Conservation (phyloP, 2,329 filamentous ascomycete species). For the Aaosphaeria arxii region DNA sequence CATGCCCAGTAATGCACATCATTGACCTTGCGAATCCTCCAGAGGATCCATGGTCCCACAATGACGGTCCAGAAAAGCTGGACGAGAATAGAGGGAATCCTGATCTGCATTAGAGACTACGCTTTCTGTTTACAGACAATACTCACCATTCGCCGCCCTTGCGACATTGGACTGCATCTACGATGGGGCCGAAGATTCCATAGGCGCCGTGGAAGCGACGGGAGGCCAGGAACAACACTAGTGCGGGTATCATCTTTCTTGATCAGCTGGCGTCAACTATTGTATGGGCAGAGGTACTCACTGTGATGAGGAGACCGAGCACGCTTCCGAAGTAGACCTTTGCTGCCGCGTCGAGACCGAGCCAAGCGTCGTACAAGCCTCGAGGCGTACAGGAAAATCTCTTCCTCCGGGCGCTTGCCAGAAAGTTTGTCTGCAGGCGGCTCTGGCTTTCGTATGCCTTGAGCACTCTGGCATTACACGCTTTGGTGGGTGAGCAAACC, state of each 20-base stretch:
- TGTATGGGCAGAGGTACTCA: constrained; percentile 11
- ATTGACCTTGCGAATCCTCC: constrained; percentile 36
- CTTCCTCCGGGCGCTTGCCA: constrained; percentile 33
- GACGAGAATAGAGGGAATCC: constrained; percentile 35
- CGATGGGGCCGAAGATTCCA: constrained; percentile 53
- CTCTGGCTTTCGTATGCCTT: constrained; percentile 35
- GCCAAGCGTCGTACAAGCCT: constrained; percentile 29
- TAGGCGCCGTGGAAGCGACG: constrained; percentile 59
- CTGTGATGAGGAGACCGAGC: constrained; percentile 26
- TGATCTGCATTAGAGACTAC: constrained; percentile 3
- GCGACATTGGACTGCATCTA: constrained; percentile 43
- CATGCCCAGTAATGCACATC: constrained; percentile 39
- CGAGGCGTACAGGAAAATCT: constrained; percentile 24
- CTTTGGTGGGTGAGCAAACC: constrained; percentile 3
- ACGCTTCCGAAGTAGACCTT: constrained; percentile 33
- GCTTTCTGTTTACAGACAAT: not conserved
- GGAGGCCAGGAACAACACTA: constrained; percentile 62
- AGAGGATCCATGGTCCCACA: constrained; percentile 36
- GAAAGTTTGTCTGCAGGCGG: constrained; percentile 30
- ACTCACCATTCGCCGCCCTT: constrained; percentile 64
- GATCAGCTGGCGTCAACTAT: constrained; percentile 5
- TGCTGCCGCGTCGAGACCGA: constrained; percentile 26
- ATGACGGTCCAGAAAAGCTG: constrained; percentile 36
- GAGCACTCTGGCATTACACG: constrained; percentile 35
- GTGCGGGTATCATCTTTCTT: constrained; percentile 54